Evolutionary conservation across 73 alveolate genomes (phyloP).

Genomic region (Paramecium octaurelia): DNA sequence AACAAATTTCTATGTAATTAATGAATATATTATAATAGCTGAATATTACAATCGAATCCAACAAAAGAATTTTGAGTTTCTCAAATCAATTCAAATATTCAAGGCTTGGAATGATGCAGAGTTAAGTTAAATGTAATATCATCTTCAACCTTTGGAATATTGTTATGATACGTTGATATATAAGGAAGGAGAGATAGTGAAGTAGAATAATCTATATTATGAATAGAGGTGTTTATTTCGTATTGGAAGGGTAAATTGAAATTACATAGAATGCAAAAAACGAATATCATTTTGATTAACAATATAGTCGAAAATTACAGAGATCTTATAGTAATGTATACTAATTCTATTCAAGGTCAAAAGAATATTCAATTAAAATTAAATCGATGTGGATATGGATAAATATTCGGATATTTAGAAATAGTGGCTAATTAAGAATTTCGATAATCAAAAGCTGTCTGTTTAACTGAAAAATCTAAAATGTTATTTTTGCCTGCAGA

Average conservation of each 20-base stretch:
- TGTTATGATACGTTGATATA: neutral
- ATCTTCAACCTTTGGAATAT: conserved; percentile 33
- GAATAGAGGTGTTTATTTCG: conserved; percentile 18
- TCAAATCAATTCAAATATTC: neutral
- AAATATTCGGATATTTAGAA: conserved; percentile 27
- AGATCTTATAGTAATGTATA: neutral
- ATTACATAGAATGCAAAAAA: neutral
- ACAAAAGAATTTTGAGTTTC: neutral
- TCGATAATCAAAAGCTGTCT: conserved; percentile 19
- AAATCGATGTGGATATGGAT: conserved; percentile 25
- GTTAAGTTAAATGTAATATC: conserved; percentile 38
- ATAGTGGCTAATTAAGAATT: neutral
- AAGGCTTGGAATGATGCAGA: conserved; percentile 38
- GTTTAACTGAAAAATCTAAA: conserved; percentile 28
- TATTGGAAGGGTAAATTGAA: conserved; percentile 6
- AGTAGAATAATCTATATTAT: neutral
- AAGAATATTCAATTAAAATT: neutral
- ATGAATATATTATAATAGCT: neutral
- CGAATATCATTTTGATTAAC: neutral
- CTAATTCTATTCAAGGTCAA: neutral
- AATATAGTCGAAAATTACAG: neutral
- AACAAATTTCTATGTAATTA: conserved; percentile 32
- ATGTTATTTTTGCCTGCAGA: conserved; percentile 33
- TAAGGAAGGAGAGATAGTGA: neutral
- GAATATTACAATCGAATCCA: conserved; percentile 42